A percentile compares a stretch with the other conserved stretches of the same genome.
phyloP scores from a whole-genome alignment of 148 eudicot genomes.

The Polygonum maritimum region DNA sequence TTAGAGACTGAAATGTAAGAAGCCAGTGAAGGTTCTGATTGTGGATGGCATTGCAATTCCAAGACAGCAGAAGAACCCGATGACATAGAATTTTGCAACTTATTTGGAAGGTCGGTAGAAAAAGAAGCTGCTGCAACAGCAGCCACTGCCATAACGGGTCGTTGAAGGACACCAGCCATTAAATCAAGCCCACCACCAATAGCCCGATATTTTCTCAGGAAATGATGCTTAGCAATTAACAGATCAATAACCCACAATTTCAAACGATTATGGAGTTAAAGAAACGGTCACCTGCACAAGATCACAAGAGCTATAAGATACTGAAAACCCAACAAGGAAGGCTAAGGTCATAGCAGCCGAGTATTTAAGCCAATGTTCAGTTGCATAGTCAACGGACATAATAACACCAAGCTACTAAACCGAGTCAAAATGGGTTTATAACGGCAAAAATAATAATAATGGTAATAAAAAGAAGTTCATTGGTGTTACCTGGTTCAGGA shows the following conservation, averaged over 20 bases:
- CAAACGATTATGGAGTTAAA: neutral
- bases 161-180: slow-evolving; percentile 59
- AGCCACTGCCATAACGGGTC: slow-evolving; percentile 77
- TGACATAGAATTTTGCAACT: slow-evolving; percentile 34
- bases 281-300: slow-evolving; percentile 28
- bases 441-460: neutral
- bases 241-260: slow-evolving; percentile 7
- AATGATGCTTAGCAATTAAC: slow-evolving; percentile 15
- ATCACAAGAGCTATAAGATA: slow-evolving; percentile 6
- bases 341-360: neutral
- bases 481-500: neutral
- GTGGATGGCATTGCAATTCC: slow-evolving; percentile 21
- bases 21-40: slow-evolving; percentile 51
- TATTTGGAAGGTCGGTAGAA: slow-evolving; percentile 62
- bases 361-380: neutral
- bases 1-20: slow-evolving; percentile 62
- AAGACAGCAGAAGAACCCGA: slow-evolving; percentile 23
- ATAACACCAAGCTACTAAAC: slow-evolving; percentile 5
- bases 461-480: neutral
- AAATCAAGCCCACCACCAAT: slow-evolving; percentile 56
- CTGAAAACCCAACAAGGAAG: neutral
- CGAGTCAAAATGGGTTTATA: neutral
- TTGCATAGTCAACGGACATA: neutral
- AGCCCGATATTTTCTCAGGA: slow-evolving; percentile 30
- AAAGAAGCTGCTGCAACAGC: slow-evolving; percentile 79